Evolutionary conservation across 164 flowering plant genomes (phyloP), one percentile per base, ranked within the genome.

Genomic region (Chimonanthus salicifolius): DNA sequence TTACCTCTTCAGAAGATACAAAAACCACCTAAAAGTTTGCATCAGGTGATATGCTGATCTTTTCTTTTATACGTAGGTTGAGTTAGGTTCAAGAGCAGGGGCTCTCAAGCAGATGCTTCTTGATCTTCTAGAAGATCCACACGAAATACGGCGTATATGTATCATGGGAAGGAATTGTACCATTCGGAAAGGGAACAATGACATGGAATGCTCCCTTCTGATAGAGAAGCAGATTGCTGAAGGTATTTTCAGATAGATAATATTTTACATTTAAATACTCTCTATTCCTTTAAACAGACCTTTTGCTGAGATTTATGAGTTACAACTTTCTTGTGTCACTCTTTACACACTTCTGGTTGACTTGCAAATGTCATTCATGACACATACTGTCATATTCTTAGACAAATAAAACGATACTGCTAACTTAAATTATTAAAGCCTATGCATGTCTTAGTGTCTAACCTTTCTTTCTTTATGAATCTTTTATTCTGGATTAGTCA

Each of bases 41-140:
- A 74, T 74, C 51, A 13, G 51, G 63, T 74, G 62, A 79, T 16
- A 49, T 75, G 18, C 46, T 4, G 48, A 69, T 45, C 47, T 68
- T 62, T 47, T 7, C 13, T 63, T 63, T 4, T 48, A 7, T 64
- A 47, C 20, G 58, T 74, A 95, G 99, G 99, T 95, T 85, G 99
- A 93, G 79, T 76, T 93, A 85, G 94, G 87, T 74, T 95, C 99
- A 67, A 86, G 90, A 79, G 97, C 97, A 50, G 98, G 94, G 60
- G 91, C 94, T 73, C 94, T 95, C 63, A 90, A 84, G 79, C 97
- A 95, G 79, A 95, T 95, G 99, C 84, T 95, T 70, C 92, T 95
- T 80, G 99, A 95, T 87, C 89, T 95, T 83, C 85, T 95, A 67
- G 99, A 95, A 83, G 99, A 95, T 69, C 85, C 98, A 1, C 83